Evolutionary conservation across 805 yeast species (phyloP).

Genomic region (Kazachstania bromeliacearum): DNA sequence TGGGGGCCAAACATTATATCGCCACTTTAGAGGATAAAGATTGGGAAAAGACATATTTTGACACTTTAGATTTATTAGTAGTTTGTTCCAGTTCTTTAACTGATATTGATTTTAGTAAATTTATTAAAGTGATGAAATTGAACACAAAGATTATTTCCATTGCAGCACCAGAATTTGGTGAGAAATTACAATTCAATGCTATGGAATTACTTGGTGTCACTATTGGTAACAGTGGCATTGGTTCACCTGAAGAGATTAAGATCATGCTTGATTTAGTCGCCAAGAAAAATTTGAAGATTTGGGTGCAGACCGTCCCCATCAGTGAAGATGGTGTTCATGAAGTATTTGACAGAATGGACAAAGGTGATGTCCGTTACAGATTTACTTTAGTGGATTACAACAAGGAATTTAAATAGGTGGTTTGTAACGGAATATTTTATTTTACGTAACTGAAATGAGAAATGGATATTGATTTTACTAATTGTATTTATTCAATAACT

Average conservation of each 20-base stretch:
- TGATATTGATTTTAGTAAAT: conserved; percentile 31
- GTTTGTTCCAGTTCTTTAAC: conserved; percentile 39
- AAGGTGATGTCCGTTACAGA: conserved; percentile 46
- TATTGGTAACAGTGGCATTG: conserved; percentile 32
- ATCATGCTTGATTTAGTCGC: conserved; percentile 42
- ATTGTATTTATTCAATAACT: too few relatives aligned
- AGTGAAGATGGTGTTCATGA: conserved; percentile 34
- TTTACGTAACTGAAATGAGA: too few relatives aligned
- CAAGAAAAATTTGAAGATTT: conserved; percentile 37
- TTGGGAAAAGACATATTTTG: conserved; percentile 31
- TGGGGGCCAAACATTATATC: conserved; percentile 46
- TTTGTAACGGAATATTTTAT: too few relatives aligned
- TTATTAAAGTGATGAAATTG: conserved; percentile 22
- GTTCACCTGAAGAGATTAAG: conserved; percentile 37
- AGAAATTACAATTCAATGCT: conserved; percentile 10
- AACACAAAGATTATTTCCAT: conserved; percentile 30
- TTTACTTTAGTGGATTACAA: conserved; percentile 43
- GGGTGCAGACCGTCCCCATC: conserved; percentile 44
- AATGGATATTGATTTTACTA: too few relatives aligned
- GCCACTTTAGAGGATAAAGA: conserved; percentile 43
- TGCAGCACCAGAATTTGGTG: conserved; percentile 16
- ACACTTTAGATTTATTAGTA: conserved; percentile 38
- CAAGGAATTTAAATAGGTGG: conserved; percentile 23
- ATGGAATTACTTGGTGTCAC: conserved; percentile 15
- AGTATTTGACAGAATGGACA: conserved; percentile 39